Evolutionary conservation across 2,329 filamentous ascomycete species (phyloP), one percentile per base, ranked within the genome.

Genomic region (Phialemonium atrogriseum): DNA sequence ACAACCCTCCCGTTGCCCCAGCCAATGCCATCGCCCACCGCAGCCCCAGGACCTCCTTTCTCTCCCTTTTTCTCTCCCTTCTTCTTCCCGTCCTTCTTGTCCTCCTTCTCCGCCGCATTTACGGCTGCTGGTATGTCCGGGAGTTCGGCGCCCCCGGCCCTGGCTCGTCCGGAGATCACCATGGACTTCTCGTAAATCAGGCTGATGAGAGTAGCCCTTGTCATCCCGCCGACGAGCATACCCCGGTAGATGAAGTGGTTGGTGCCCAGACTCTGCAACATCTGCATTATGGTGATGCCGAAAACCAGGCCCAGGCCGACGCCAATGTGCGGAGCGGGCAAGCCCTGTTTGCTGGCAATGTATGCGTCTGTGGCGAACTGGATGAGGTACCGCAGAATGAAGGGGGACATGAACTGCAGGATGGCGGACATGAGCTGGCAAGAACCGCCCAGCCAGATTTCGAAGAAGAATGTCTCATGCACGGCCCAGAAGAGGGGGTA

Each of bases 241-340:
- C 89, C 87, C 14, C 80, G 77, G 49, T 89, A 96, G 49, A 96
- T 80, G 59, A 94, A 95, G 50, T 96, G 89, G 49, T 88, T 93
- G 3, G 79, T 85, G 16, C 77, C 76, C 41, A 94, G 50, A 52
- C 82, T 89, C 56, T 94, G 85, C 9, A 80, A 50, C 13, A 88
- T 68, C 54, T 95, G 88, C 85, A 96, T 91, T 24, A 70, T 55
- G 1, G 84, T 87, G 35, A 96, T 80, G 7, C 84, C 89, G 34
- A 96, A 55, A 2, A 87, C 87, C 19, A 94, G 64, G 0, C 88
- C 89, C 34, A 96, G 64, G 14, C 89, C 91, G 27, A 68, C 66
- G 4, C 79, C 79, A 30, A 96, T 77, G 32, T 72, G 52, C 1
- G 91, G 89, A 1, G 68, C 62, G 0, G 77, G 66, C 1, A 49